Evolutionary conservation across 371 early-diverging fungal species (phyloP), one percentile per base, ranked within the genome.

Genomic region (Paraphysoderma sedebokerense): DNA sequence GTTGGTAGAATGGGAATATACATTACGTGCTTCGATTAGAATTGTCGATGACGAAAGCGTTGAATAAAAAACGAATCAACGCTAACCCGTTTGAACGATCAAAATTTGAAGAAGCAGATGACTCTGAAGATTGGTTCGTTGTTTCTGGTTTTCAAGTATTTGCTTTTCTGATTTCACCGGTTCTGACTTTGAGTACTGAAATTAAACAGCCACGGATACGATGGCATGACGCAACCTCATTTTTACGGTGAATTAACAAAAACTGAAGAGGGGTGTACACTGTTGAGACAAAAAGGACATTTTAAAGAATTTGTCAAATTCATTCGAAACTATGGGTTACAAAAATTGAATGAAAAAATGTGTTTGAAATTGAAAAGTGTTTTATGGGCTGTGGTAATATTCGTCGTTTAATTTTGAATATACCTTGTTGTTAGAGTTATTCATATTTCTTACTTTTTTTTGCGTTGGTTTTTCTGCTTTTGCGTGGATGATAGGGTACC

Each of bases 211-310:
- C 67, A 59, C 53, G 60, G 64, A 24, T 64, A 67, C 11, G 68
- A 73, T 41, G 74, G 73, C 7, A 52, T 62, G 17, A 61, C 72
- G 3, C 77, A 76, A 1, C 76, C 81, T 5, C 90, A 89, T 53
- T 83, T 89, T 51, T 86, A 82, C 51, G 86, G 87, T 13, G 80
- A 84, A 51, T 52, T 89, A 13, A 72, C 85, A 5, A 76, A 81
- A 54, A 86, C 90, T 0, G 66, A 64, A 19, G 81, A 81, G 61
- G 87, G 90, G 3, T 79, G 81, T 48, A 62, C 63, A 11, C 53
- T 80, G 9, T 55, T 89, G 19, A 55, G 69, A 29, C 63, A 66
- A 34, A 74, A 67, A 29, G 82, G 79, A 0, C 84, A 86, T 51
- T 78, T 86, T 44, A 53, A 58, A 7, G 49, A 65, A 13, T 79